Base-by-base conservation (phyloP, 1,139 yeast genomes). In the Yamadazyma dendronema region DNA sequence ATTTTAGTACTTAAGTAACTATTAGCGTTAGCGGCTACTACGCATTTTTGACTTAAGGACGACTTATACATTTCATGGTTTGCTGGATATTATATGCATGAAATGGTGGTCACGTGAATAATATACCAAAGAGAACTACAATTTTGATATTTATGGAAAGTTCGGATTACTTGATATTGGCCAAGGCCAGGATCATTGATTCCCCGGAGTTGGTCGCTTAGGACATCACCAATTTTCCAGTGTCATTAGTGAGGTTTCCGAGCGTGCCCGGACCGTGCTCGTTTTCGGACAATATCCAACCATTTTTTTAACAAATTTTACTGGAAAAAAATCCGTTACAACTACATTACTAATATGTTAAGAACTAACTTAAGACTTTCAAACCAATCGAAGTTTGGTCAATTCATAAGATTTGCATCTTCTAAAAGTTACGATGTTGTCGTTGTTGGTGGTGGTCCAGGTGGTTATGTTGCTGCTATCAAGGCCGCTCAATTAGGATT, bases 371-470 rank as follows among this genome's bases (percentile, higher is more conserved):
- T 37, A 17, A 32, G 26, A 26, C n/a, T 24, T 35, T 21, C 39
- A 7, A 40, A 34, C 27, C 36, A 36, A 24, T 28, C 34, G 3
- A 40, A 29, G 22, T 41, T 44, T 24, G 36, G 34, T 17, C 33
- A 37, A 12, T 66, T 66, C 48, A 61, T 62, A 40, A 65, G 74
- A 61, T 61, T 48, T 45, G 65, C 62, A 35, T 65, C 72, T 14
- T 48, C 64, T 44, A 67, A 86, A 30, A 33, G 32, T 21, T 94
- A 87, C 61, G 98, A 92, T 57, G 80, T 90, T 42, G 95, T 90
- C 40, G 88, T 94, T 52, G 85, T 94, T 58, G 99, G 99, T 52
- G 98, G 97, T 56, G 99, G 99, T 42, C 99, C 99, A 49, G 99
- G 97, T 65, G 99, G 99, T 47, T 86, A 86, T 59, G 95, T 94